Evolutionary conservation across 2,329 filamentous ascomycete species (phyloP), one percentile per base, ranked within the genome.

Genomic region (Apiospora sp.): DNA sequence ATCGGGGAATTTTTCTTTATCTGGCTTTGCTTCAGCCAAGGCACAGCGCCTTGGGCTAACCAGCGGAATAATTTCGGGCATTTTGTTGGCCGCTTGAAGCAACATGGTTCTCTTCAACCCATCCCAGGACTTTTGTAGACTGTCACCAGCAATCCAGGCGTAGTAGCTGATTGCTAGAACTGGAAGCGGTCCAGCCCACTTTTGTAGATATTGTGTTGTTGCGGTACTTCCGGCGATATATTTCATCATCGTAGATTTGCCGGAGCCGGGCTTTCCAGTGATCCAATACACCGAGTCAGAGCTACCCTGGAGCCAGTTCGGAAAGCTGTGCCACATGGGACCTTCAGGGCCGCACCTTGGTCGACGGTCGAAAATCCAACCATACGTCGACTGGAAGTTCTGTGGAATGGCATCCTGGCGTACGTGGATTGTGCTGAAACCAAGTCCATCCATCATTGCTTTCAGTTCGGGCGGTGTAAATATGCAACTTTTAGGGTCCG

Each of bases 271-370:
- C 44, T 68, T 68, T 16, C 67, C 67, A 3, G 41, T 46, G n/a
- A 68, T 46, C 67, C 67, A 68, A 27, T 68, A 68, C 41, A 68
- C n/a, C n/a, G 41, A 22, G n/a, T 27, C n/a, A 30, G n/a, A 19
- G 3, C n/a, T 4, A 2, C 44, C 13, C 5, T 68, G 41, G 6
- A 68, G 44, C 67, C 67, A 68, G 13, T 68, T 13, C 0, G 67
- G 67, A 30, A 68, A 68, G 67, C 41, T 68, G 12, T 68, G 16
- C 67, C 67, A 68, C 14, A 22, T 3, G 12, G 16, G 16, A 10
- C 30, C 58, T n/a, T 64, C n/a, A n/a, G 16, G 4, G 19, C 30
- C 19, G 58, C 22, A 4, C 2, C 4, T 34, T 41, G 58, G 58
- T 19, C 41, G 30, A 10, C 58, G 58, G 30, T 64, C 58, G 5